A percentile compares a stretch with the other conserved stretches of the same genome.
Evolutionary conservation across 2,329 filamentous ascomycete genomes (phyloP).

Genomic region (Nothopassalora personata): DNA sequence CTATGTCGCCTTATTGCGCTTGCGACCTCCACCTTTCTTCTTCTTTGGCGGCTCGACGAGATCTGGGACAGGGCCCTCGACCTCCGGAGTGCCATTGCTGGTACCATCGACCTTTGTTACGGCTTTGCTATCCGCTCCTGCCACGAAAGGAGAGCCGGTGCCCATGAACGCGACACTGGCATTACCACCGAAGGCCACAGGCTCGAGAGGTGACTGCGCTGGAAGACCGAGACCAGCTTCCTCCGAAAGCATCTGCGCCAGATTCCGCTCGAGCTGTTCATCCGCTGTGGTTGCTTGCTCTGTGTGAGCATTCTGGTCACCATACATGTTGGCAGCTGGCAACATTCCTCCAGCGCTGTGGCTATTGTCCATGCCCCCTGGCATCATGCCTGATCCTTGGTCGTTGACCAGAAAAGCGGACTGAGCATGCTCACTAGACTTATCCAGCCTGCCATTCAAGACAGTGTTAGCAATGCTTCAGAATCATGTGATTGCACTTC

Average conservation of each 20-base stretch:
- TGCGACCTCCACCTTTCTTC: slow-evolving; percentile 1
- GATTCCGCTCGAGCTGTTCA: neutral
- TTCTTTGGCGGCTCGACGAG: neutral
- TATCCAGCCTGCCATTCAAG: neutral
- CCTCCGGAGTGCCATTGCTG: neutral
- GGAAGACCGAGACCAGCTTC: neutral
- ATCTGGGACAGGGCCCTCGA: neutral
- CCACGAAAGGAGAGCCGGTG: neutral
- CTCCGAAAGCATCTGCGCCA: neutral
- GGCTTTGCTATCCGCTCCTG: neutral
- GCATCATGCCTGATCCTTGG: neutral
- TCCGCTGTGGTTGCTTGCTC: neutral
- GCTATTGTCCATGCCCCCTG: neutral
- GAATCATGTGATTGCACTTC: neutral
- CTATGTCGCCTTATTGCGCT: neutral
- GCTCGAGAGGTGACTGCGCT: neutral
- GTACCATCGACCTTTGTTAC: neutral
- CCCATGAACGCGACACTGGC: neutral
- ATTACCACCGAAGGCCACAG: neutral
- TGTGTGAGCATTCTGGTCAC: neutral
- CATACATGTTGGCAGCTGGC: neutral
- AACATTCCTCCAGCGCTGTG: neutral
- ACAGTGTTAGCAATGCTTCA: too few species aligned
- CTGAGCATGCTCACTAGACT: neutral
- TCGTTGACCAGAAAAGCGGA: neutral